Base-by-base conservation (phyloP, 352 stramenopile species). In the Phytophthora fragariaefolia region DNA sequence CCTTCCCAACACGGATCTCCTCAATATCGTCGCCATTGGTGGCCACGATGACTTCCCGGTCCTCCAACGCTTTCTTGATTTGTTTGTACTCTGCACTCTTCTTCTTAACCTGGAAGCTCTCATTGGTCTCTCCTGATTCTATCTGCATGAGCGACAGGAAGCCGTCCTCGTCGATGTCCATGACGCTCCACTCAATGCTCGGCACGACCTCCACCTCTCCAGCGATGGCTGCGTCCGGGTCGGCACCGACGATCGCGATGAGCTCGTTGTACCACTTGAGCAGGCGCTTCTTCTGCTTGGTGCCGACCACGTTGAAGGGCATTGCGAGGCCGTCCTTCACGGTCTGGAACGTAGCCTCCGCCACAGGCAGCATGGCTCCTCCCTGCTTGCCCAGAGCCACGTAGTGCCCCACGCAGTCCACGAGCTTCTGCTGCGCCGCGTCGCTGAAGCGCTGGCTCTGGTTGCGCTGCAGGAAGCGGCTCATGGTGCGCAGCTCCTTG, bases 201-300 rank as follows among this genome's bases (percentile, higher is more conserved):
- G 62, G 32, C 5, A 58, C 23, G 10, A 18, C 50, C 20, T 43
- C 63, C n/a, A 50, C 56, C 17, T 72, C 65, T 9, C 48, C 67
- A 42, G 69, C 47, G 23, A 50, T 59, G 1, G 66, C 55, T 0
- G 62, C 67, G 42, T 89, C 82, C 7, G 69, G 73, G 45, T 90
- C 82, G 47, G 69, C 69, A 7, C 77, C 79, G 1, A 87, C 75
- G 42, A 85, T 55, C 24, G 63, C 72, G 36, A 93, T 90, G 48
- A 93, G 75, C 54, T 96, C 85, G 46, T 93, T 93, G 77, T 94
- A 89, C 83, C 87, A 92, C 52, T 95, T 96, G 24, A 95, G 57
- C 40, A 94, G 69, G 17, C 68, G 76, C 52, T 93, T 94, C 70
- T 96, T 94, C 48, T 94, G 82, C 56, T 94, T 96, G 15, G 79